These are phyloP conservation scores for Skeletonema costatum DNA, from an alignment of 108 stramenopile genomes.

Conservation along the genomic window DNA sequence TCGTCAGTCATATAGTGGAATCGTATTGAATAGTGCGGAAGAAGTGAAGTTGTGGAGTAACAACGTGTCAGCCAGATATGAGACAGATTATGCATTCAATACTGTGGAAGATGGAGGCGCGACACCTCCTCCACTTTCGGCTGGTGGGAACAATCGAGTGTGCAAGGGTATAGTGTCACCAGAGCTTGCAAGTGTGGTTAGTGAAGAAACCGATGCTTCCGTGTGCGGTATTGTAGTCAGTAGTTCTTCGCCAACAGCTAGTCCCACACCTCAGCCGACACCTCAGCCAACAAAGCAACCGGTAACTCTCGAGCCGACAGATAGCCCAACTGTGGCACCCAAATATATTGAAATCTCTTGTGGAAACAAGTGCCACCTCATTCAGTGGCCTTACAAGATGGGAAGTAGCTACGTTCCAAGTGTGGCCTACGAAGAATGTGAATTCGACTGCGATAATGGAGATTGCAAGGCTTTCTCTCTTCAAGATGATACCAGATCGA, in stretches of 20 bases:
- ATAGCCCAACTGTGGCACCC: not conserved
- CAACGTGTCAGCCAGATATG: conserved; percentile 15
- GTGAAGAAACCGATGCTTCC: not conserved
- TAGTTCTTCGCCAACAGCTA: not conserved
- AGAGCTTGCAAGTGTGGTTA: too few relatives aligned
- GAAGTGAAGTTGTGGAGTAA: conserved; percentile 27
- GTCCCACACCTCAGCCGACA: not conserved
- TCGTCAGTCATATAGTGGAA: conserved; percentile 27
- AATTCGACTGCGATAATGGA: conserved; percentile 7
- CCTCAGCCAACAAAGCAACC: not conserved
- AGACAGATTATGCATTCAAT: conserved; percentile 20
- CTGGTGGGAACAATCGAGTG: not conserved
- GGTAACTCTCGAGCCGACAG: not conserved
- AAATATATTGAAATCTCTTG: conserved; percentile 7
- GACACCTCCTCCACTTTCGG: not conserved
- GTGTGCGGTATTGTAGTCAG: not conserved
- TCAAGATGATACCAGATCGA: conserved; percentile 16
- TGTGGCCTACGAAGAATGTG: conserved; percentile 9
- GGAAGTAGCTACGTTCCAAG: conserved; percentile 1
- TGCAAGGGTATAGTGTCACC: too few relatives aligned
- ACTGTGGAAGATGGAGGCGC: conserved; percentile 14
- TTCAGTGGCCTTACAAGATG: conserved; percentile 24
- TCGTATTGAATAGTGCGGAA: conserved; percentile 29
- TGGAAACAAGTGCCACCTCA: conserved; percentile 5
- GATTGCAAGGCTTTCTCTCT: conserved; percentile 21